Evolutionary conservation across 257 asterid genomes (phyloP), one percentile per base, ranked within the genome.

Genomic region (Lantana camara): DNA sequence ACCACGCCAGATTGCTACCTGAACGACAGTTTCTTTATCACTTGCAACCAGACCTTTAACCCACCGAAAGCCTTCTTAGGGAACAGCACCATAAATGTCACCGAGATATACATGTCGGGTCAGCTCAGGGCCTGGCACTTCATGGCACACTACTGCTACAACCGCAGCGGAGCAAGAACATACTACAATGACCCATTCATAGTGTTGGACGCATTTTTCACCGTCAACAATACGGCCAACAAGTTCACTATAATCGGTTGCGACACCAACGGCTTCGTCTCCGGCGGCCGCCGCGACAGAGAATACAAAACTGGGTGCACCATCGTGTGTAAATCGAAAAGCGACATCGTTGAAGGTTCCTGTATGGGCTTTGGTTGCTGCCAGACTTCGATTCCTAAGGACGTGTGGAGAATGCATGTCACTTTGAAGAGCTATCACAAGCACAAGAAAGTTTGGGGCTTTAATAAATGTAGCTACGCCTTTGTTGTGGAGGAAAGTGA

Each of bases 221-320:
- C 47, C 0, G 48, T 78, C 0, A 77, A 46, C 50, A 56, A 27
- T 56, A 45, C 73, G 0, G 64, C 60, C 0, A 81, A 78, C 15
- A 75, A 49, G 55, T 66, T 81, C 63, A 60, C 70, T 0, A 60
- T 45, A 0, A 10, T 75, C 21, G 54, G 82, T 6, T 81, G 82
- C 34, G 74, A 78, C 40, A 20, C 77, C 1, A 11, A 12, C 4
- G 47, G 47, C 47, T 41, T 41, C 15, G 14, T 41, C 4, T 11
- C 17, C 16, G 46, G 46, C 14, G 4, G n/a, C 4, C 15, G 15
- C 14, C 15, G 11, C 13, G 16, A 41, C 46, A 1, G 46, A 16
- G 12, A 41, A 5, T 41, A 41, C 15, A 1, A 1, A 16, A 41
- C 46, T n/a, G 46, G 46, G 3, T 41, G 46, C 15, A 1, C 15